phyloP scores from a whole-genome alignment of 331 rosid genomes.

The Acacia concinna region DNA sequence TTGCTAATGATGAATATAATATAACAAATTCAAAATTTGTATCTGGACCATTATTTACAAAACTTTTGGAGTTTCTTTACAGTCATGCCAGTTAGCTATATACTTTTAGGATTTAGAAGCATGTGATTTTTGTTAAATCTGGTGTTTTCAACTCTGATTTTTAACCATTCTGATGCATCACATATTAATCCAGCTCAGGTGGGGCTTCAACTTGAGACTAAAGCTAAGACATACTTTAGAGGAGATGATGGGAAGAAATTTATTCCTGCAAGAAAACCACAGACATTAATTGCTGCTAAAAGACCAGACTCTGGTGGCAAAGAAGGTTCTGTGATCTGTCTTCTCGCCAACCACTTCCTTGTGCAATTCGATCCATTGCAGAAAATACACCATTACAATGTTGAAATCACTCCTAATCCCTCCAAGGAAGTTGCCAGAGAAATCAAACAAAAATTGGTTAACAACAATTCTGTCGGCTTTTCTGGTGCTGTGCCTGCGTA shows the following conservation, averaged over 20 bases:
- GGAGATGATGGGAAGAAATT: conserved; percentile 54
- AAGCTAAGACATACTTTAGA: conserved; percentile 36
- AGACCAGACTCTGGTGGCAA: conserved; percentile 96
- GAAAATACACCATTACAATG: conserved; percentile 83
- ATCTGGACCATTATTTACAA: background rate
- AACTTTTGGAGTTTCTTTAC: background rate
- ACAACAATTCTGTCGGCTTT: conserved; percentile 58
- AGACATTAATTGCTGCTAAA: conserved; percentile 64
- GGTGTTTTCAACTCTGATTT: background rate
- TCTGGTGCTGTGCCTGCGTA: conserved; percentile 79
- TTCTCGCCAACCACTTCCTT: conserved; percentile 90
- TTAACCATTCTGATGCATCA: conserved; percentile 14
- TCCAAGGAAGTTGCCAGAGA: conserved; percentile 81
- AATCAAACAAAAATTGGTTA: conserved; percentile 77
- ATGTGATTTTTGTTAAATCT: background rate
- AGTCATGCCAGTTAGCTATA: background rate
- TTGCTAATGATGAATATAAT: background rate
- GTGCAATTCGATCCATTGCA: conserved; percentile 73
- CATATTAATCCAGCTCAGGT: conserved; percentile 44
- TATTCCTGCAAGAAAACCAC: conserved; percentile 48
- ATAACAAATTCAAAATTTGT: background rate
- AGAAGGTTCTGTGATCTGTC: conserved; percentile 78
- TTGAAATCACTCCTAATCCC: conserved; percentile 87
- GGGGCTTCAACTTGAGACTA: conserved; percentile 51
- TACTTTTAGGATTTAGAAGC: background rate